These are phyloP conservation scores for Penstemon davidsonii DNA, from an alignment of 257 asterid species.

Conservation along the genomic window DNA sequence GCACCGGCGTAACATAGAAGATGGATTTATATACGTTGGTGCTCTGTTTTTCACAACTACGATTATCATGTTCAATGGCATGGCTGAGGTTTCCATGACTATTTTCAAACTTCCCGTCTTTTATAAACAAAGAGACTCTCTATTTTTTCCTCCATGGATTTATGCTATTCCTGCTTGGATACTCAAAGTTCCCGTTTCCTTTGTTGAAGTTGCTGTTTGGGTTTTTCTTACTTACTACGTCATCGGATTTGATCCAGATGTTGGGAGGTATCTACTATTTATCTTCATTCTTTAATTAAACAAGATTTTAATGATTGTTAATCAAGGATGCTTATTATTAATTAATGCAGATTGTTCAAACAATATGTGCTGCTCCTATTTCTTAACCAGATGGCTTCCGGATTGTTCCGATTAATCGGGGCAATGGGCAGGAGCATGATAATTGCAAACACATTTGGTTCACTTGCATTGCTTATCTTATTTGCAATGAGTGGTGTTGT, in stretches of 20 bases:
- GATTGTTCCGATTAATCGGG: slow-evolving; percentile 49
- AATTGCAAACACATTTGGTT: slow-evolving; percentile 49
- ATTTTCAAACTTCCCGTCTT: slow-evolving; percentile 51
- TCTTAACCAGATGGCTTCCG: slow-evolving; percentile 46
- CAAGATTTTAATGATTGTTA: neutral
- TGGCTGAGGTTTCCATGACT: slow-evolving; percentile 39
- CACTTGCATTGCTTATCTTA: slow-evolving; percentile 34
- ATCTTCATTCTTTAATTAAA: no score
- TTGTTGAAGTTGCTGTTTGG: slow-evolving; percentile 36
- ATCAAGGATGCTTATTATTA: neutral
- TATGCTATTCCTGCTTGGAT: slow-evolving; percentile 48
- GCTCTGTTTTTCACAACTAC: slow-evolving; percentile 30
- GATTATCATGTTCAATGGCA: slow-evolving; percentile 38
- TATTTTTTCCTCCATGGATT: slow-evolving; percentile 50
- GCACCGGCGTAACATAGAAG: slow-evolving; percentile 30
- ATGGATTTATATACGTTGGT: slow-evolving; percentile 35
- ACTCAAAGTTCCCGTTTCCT: slow-evolving; percentile 39
- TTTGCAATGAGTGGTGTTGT: slow-evolving; percentile 48
- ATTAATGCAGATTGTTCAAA: slow-evolving; percentile 45
- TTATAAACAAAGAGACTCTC: slow-evolving; percentile 50
- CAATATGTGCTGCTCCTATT: slow-evolving; percentile 45
- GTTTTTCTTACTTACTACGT: slow-evolving; percentile 48
- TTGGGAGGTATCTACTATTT: slow-evolving; percentile 34
- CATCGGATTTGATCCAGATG: slow-evolving; percentile 51
- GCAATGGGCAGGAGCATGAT: slow-evolving; percentile 53